Evolutionary conservation across 225 moss, liverwort and hornwort genomes (phyloP).

Genomic region (Anthoceros angustus): DNA sequence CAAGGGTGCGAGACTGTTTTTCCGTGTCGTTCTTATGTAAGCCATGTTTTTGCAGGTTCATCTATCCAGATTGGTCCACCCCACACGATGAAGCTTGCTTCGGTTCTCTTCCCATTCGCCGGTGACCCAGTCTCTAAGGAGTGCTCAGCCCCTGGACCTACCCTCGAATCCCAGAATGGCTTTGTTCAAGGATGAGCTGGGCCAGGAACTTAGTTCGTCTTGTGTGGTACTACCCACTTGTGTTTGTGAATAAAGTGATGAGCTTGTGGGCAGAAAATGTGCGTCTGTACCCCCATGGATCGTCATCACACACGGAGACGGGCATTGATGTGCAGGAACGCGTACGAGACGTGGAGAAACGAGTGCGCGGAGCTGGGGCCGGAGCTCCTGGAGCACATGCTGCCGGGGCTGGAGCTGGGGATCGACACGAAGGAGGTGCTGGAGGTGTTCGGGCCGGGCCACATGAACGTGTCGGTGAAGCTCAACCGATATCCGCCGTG

Average conservation of each 20-base stretch:
- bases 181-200: too few species aligned
- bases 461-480: background rate
- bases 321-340: too few species aligned
- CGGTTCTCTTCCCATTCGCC: background rate
- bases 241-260: too few species aligned
- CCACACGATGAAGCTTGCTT: constrained; percentile 19
- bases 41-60: constrained; percentile 18
- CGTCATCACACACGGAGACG: background rate
- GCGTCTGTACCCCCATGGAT: background rate
- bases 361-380: background rate
- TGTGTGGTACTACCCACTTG: too few species aligned
- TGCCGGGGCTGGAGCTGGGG: background rate
- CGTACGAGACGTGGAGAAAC: too few species aligned
- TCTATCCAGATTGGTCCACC: constrained; percentile 31
- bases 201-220: too few species aligned
- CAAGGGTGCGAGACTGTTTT: background rate
- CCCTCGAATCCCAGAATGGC: too few species aligned
- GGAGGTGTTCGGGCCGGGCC: background rate
- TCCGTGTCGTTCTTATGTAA: background rate
- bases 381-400: background rate
- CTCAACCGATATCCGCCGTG: constrained; percentile 30
- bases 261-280: too few species aligned
- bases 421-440: background rate
- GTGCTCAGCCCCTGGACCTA: too few species aligned
- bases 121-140: too few species aligned